phyloP scores from a whole-genome alignment of 1,284 basidiomycete species.

The Entoloma clypeatum region DNA sequence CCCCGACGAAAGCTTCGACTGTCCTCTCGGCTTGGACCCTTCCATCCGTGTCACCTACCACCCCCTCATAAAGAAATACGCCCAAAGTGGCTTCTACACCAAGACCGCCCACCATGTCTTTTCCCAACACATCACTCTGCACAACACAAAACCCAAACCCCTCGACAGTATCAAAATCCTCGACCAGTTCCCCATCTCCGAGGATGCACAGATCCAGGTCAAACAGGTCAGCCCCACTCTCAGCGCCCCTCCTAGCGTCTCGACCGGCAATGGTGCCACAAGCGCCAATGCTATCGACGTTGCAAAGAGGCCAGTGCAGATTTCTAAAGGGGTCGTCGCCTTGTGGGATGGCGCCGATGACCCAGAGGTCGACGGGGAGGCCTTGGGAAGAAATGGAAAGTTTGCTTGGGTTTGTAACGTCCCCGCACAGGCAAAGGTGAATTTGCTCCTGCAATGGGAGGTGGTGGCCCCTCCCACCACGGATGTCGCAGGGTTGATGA shows the following conservation, averaged over 20 bases:
- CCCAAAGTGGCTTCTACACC: slow-evolving; percentile 27
- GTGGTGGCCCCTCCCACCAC: slow-evolving; percentile 8
- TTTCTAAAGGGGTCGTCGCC: slow-evolving; percentile 15
- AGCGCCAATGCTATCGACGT: neutral
- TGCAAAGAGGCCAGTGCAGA: slow-evolving; percentile 7
- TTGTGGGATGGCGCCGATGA: slow-evolving; percentile 20
- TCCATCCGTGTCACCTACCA: slow-evolving; percentile 32
- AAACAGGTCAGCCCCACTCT: slow-evolving; percentile 32
- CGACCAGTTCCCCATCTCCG: slow-evolving; percentile 35
- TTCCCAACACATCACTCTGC: slow-evolving; percentile 30
- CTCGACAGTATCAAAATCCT: slow-evolving; percentile 28
- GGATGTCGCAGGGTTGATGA: slow-evolving; percentile 11
- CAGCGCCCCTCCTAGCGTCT: slow-evolving; percentile 9
- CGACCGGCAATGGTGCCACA: neutral
- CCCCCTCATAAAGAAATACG: slow-evolving; percentile 25
- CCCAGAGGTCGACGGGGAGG: neutral
- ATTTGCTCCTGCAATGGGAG: slow-evolving; percentile 16
- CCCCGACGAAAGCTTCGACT: slow-evolving; percentile 32
- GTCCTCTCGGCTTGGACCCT: slow-evolving; percentile 39
- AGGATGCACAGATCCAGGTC: slow-evolving; percentile 31
- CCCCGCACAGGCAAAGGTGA: slow-evolving; percentile 13
- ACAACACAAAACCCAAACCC: slow-evolving; percentile 29
- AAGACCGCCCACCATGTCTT: slow-evolving; percentile 26
- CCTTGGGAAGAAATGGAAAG: slow-evolving; percentile 14
- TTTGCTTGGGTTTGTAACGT: slow-evolving; percentile 15